phyloP scores from a whole-genome alignment of 2,329 filamentous ascomycete species.

The Colletotrichum musicola region DNA sequence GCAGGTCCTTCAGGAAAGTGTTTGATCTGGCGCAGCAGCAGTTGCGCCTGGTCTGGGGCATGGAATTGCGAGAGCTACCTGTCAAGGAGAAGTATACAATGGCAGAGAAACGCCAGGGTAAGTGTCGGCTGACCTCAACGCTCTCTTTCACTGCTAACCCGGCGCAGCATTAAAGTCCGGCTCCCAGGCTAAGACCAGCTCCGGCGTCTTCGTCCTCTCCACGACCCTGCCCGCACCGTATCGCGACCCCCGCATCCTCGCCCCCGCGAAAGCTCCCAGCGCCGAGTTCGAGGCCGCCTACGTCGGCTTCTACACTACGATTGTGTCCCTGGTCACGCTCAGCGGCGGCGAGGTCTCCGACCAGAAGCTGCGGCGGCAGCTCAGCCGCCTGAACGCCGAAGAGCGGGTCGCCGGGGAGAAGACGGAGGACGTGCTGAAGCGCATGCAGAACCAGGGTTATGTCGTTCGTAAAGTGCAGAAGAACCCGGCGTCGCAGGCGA shows the following conservation, averaged over 20 bases:
- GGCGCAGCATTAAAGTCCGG: slow-evolving; percentile 57
- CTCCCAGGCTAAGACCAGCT: slow-evolving; percentile 66
- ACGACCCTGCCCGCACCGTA: slow-evolving; percentile 78
- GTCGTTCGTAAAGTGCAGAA: slow-evolving; percentile 80
- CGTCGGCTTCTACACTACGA: slow-evolving; percentile 81
- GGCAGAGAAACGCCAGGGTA: slow-evolving; percentile 81
- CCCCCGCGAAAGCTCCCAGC: slow-evolving; percentile 75
- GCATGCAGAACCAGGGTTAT: slow-evolving; percentile 86
- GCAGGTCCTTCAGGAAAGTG: slow-evolving; percentile 79
- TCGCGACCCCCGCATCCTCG: slow-evolving; percentile 74
- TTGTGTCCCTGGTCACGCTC: slow-evolving; percentile 82
- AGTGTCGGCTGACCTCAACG: slow-evolving; percentile 37
- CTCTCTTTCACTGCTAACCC: neutral
- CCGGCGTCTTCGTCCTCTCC: slow-evolving; percentile 82
- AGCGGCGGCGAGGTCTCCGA: slow-evolving; percentile 81
- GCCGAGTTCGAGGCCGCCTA: slow-evolving; percentile 81
- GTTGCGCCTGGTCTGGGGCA: slow-evolving; percentile 83
- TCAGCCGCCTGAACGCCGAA: slow-evolving; percentile 81
- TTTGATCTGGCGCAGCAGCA: slow-evolving; percentile 83
- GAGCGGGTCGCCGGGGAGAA: slow-evolving; percentile 80
- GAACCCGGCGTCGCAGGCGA: slow-evolving; percentile 55
- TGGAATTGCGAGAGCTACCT: slow-evolving; percentile 90
- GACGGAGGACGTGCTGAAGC: slow-evolving; percentile 80
- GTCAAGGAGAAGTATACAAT: slow-evolving; percentile 84
- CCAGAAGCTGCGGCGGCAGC: slow-evolving; percentile 80